Evolutionary conservation across 495 filamentous ascomycete species (phyloP), one percentile per base, ranked within the genome.

Genomic region (Clohesyomyces aquaticus): DNA sequence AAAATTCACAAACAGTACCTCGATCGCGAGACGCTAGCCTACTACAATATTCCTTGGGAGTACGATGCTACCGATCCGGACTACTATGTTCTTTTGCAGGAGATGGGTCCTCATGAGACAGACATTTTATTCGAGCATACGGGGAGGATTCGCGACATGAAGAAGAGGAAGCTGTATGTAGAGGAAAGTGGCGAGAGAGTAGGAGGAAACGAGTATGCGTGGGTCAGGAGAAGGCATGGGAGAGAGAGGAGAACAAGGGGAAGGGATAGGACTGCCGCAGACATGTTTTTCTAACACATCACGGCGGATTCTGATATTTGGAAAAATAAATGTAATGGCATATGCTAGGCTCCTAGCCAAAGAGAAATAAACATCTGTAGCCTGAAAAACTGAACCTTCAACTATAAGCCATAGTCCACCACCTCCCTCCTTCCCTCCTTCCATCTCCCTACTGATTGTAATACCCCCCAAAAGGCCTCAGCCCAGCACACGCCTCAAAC

Each of bases 91-190:
- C 26, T 68, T 1, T 16, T 48, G 3, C 14, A 25, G 22, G 42
- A 55, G 3, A 6, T 64, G 18, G 14, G 6, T 1, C 2, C 10
- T 6, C 10, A 10, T 10, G 49, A 68, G 18, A 35, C 22, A 1
- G 42, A 64, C 6, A 22, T 46, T 10, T 14, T 68, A 26, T 64
- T 55, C n/a, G 52, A 63, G 49, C 66, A 68, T 49, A 64, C 63
- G 32, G 18, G 35, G 45, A 48, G 28, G 18, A n/a, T 63, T 42
- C 11, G 51, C 35, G 38, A 35, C 12, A 50, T 4, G 9, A n/a
- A 22, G 11, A 35, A 43, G 28, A 46, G 47, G 25, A 43, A 41
- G 11, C 18, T n/a, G 10, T 48, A 23, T 26, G 22, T 14, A 3
- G 45, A 26, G 22, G 42, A 26, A 2, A 22, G 28, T 28, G 6